Base-by-base conservation (phyloP, 2,329 filamentous ascomycete species). In the Akanthomyces dipterigenus region DNA sequence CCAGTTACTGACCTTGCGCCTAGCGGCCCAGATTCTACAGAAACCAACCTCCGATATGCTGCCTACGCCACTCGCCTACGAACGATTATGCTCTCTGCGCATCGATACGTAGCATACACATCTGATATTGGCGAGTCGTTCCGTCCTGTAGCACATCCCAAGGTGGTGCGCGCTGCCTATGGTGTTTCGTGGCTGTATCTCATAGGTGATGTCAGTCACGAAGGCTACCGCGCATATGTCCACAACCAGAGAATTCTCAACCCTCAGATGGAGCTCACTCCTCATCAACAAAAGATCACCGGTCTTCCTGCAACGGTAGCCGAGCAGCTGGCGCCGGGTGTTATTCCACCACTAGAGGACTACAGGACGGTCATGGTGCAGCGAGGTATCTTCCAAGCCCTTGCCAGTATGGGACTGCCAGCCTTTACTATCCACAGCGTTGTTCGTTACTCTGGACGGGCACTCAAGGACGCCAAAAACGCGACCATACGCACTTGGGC, bases 111-210 rank as follows among this genome's bases (percentile, higher is more conserved):
- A 54, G 95, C 95, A 61, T 99, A 99, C 74, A 98, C 95, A 0
- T 93, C 88, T 22, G 93, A 98, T 70, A 93, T 99, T 65, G 95
- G 95, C 72, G 95, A 99, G 75, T 96, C 90, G 0, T 99, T 99
- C 76, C 86, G 95, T 2, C 95, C 95, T 0, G 83, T 99, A 43
- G 93, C 93, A 4, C 93, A 97, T 71, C 93, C 92, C 0, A 87
- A 82, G 69, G 77, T 96, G 3, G 89, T 99, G 12, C 85, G 88
- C 63, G 80, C 85, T 53, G 95, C 95, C 6, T 99, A 99, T 71
- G 93, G 85, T 54, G 80, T 99, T 46, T 96, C 91, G 2, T 98
- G 95, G 95, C 80, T 89, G 12, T 99, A 99, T 70, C 84, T 99
- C 24, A 75, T 92, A 16, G 93, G 95, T 54, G 95, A 99, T 70